Conservation (phyloP, 2,329 filamentous ascomycete genomes). For the Hypoxylon sp. region DNA sequence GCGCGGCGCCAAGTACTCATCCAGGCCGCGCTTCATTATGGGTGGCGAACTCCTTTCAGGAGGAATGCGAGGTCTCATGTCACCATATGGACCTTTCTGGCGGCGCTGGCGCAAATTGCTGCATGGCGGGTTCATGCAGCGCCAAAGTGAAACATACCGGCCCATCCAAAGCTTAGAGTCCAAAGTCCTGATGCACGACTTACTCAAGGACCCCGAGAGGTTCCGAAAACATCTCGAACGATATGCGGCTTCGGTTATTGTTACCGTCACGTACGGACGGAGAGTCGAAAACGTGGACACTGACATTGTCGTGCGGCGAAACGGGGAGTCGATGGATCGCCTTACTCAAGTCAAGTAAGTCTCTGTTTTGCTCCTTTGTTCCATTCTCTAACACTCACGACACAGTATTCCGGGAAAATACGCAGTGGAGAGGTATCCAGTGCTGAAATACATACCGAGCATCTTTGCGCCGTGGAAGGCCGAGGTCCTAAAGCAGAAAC, state of each 20-base stretch:
- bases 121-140: slow-evolving; percentile 61
- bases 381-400: background rate
- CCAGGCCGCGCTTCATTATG: slow-evolving; percentile 63
- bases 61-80: slow-evolving; percentile 61
- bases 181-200: slow-evolving; percentile 58
- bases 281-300: slow-evolving; percentile 55
- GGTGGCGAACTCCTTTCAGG: slow-evolving; percentile 61
- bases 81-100: slow-evolving; percentile 61
- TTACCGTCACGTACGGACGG: slow-evolving; percentile 61
- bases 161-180: slow-evolving; percentile 61
- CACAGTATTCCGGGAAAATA: slow-evolving; percentile 57
- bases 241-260: slow-evolving; percentile 61
- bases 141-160: slow-evolving; percentile 60
- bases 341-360: slow-evolving; percentile 61
- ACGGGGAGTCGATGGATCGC: slow-evolving; percentile 61
- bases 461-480: slow-evolving; percentile 60
- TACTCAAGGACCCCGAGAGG: slow-evolving; percentile 51
- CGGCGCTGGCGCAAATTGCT: slow-evolving; percentile 61
- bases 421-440: slow-evolving; percentile 60
- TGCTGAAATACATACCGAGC: slow-evolving; percentile 57
- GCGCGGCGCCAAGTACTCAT: slow-evolving; percentile 61
- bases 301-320: slow-evolving; percentile 58
- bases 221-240: slow-evolving; percentile 56
- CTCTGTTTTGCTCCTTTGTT: background rate
- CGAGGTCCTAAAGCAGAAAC: slow-evolving; percentile 55